Base-by-base conservation (phyloP, 1,139 yeast species). In the Saccharomycopsis hybrid region DNA sequence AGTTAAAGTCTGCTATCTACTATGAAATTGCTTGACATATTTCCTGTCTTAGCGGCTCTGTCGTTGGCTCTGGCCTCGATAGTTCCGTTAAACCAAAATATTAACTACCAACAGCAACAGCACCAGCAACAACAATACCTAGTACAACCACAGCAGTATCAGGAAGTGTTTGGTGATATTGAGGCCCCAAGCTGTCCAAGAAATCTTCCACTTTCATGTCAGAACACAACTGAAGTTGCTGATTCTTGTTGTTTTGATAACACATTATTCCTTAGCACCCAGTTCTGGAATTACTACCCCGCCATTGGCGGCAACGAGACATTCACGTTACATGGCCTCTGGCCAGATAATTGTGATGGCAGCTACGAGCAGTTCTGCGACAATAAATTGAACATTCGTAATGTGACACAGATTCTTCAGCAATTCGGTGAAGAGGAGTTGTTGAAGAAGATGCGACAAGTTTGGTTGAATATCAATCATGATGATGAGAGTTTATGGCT, bases 281-380 rank as follows among this genome's bases (percentile, higher is more conserved):
- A 92, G 64, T 89, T 90, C 66, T 92, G 97, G 97, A 96, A 89
- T 65, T 87, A 85, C 62, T 70, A 71, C 54, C 97, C 97, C 0
- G 81, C 94, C 2, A 73, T 83, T 54, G 96, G 96, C 1, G 85
- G 87, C 0, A 71, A 76, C 45, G 83, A 88, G 57, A 70, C 79
- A 54, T 92, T 88, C 67, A 92, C 97, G 0, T 68, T 87, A 36
- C 95, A 86, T 63, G 95, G 95, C 0, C 66, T 85, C 47, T 86
- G 95, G 95, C 88, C 90, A 4, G 94, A 86, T 63, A 77, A 78
- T 59, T 86, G 95, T 63, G 79, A 76, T 59, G 95, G 95, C 1
- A 72, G 82, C 0, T 86, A 72, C 62, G 79, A 77, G 51, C 88
- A 82, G 65, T 88, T 82, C 65, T 90, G 98, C 69, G 84, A 86